Percentiles rank a stretch among this genome's conserved stretches.
Evolutionary conservation across 768 basidiomycete species (phyloP).

Genomic region (Nidula microcarpa): DNA sequence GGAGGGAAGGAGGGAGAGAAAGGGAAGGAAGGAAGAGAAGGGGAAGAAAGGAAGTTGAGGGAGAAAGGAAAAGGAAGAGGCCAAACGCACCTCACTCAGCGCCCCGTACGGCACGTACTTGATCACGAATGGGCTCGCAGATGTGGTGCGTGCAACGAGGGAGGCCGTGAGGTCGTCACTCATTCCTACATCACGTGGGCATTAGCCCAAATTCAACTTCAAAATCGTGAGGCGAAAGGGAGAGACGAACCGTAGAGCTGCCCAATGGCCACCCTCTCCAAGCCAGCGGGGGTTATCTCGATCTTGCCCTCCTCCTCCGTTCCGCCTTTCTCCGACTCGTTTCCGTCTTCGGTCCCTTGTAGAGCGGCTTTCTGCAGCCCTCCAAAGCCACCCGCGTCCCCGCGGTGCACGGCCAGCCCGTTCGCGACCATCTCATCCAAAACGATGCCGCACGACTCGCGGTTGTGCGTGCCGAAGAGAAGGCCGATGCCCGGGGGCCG

Average conservation of each 20-base stretch:
- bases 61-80: background rate
- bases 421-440: slow-evolving; percentile 53
- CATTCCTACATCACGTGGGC: slow-evolving; percentile 57
- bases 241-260: slow-evolving; percentile 73
- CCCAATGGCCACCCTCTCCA: slow-evolving; percentile 68
- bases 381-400: slow-evolving; percentile 6
- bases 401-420: slow-evolving; percentile 46
- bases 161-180: slow-evolving; percentile 75
- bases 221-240: background rate
- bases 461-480: slow-evolving; percentile 88
- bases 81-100: slow-evolving; percentile 49
- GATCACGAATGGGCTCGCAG: slow-evolving; percentile 64
- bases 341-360: too few species aligned
- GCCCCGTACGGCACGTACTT: slow-evolving; percentile 85
- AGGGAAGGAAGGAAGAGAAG: background rate
- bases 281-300: slow-evolving; percentile 47
- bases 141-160: slow-evolving; percentile 52
- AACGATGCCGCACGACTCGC: slow-evolving; percentile 60
- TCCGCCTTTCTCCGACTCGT: too few species aligned
- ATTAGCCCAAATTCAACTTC: background rate
- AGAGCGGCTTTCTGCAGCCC: too few species aligned
- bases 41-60: background rate
- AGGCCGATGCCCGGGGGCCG: slow-evolving; percentile 44
- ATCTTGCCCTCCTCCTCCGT: slow-evolving; percentile 13
- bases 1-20: too few species aligned